Evolutionary conservation across 2,329 filamentous ascomycete species (phyloP).

Genomic region (Penicillium hordei): DNA sequence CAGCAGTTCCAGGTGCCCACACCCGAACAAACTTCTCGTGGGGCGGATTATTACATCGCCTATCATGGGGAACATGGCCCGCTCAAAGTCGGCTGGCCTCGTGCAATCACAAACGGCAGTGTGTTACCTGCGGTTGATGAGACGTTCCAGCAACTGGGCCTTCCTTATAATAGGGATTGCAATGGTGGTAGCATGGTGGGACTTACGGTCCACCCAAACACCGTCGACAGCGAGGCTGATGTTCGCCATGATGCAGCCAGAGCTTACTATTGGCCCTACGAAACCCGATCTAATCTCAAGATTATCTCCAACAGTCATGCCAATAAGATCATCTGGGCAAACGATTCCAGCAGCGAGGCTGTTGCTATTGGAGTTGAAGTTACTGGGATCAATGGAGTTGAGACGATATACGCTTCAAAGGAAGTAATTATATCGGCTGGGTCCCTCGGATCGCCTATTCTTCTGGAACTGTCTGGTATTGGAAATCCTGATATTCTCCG

Average conservation of each 20-base stretch:
- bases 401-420: conserved; percentile 33
- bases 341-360: conserved; percentile 15
- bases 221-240: conserved; percentile 39
- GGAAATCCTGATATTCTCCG: conserved; percentile 43
- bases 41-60: conserved; percentile 30
- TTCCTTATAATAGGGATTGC: conserved; percentile 45
- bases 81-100: conserved; percentile 31
- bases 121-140: conserved; percentile 36
- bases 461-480: conserved; percentile 62
- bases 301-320: conserved; percentile 47
- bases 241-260: conserved; percentile 51
- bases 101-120: conserved; percentile 23
- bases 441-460: conserved; percentile 55
- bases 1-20: conserved; percentile 31
- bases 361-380: conserved; percentile 35
- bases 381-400: conserved; percentile 23
- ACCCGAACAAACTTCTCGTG: conserved; percentile 22
- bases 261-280: conserved; percentile 50
- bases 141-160: conserved; percentile 40
- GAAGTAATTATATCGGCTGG: conserved; percentile 64
- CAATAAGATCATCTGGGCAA: conserved; percentile 43
- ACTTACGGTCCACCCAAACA: conserved; percentile 45
- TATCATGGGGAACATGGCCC: conserved; percentile 33
- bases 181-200: conserved; percentile 50
- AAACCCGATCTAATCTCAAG: conserved; percentile 45